A percentile compares a stretch with the other conserved stretches of the same genome.
Evolutionary conservation across 2,329 filamentous ascomycete species (phyloP).

Genomic region (Talaromyces piceae): DNA sequence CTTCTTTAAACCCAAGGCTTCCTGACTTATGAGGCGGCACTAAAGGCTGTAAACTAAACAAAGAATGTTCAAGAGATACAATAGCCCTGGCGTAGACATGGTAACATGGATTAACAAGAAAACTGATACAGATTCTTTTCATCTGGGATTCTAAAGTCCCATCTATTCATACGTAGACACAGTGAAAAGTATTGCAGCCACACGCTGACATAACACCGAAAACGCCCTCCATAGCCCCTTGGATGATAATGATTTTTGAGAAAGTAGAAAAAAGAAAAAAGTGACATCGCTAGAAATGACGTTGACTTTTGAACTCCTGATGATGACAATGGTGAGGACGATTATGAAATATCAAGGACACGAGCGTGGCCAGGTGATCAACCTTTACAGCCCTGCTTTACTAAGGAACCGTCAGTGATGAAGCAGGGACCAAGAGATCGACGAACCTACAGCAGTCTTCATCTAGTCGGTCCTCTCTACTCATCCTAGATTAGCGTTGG

Average conservation of each 20-base stretch:
- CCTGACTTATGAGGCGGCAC: too few relatives aligned
- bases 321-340: not conserved
- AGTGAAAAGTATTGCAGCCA: too few relatives aligned
- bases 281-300: not conserved
- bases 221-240: not conserved
- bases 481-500: not conserved
- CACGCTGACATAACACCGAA: not conserved
- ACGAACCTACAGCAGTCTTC: constrained; percentile 8
- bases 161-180: too few relatives aligned
- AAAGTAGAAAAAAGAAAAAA: too few relatives aligned
- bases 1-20: too few relatives aligned
- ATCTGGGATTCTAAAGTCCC: too few relatives aligned
- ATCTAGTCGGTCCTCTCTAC: constrained; percentile 5
- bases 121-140: too few relatives aligned
- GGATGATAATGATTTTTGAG: not conserved
- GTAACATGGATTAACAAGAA: too few relatives aligned
- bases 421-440: not conserved
- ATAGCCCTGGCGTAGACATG: too few relatives aligned
- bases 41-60: too few relatives aligned
- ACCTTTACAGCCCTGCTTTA: not conserved
- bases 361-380: not conserved
- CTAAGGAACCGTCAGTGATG: not conserved
- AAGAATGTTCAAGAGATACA: too few relatives aligned
- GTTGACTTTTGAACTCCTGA: not conserved
- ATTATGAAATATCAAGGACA: not conserved